A percentile compares a stretch with the other conserved stretches of the same genome.
These are phyloP conservation scores for Boehmeria nivea DNA, from an alignment of 306 rosid genomes.

Conservation along the genomic window DNA sequence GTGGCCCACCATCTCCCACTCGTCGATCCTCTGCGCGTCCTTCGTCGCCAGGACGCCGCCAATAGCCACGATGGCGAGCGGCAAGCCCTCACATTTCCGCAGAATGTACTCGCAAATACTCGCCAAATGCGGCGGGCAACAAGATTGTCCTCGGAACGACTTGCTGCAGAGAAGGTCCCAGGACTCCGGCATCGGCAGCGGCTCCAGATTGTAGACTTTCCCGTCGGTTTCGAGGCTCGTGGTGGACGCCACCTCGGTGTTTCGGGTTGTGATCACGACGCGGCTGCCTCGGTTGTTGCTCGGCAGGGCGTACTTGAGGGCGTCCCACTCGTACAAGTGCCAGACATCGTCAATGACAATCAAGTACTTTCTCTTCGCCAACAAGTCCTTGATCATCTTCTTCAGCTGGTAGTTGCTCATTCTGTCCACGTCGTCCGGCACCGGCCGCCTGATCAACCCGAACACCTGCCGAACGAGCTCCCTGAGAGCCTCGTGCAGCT, in stretches of 20 bases:
- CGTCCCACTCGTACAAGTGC: conserved; percentile 42
- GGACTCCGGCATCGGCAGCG: conserved; percentile 37
- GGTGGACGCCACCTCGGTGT: conserved; percentile 28
- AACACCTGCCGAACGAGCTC: conserved; percentile 27
- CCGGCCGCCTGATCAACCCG: background rate
- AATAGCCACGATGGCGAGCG: conserved; percentile 62
- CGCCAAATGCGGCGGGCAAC: conserved; percentile 36
- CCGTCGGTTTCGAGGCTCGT: conserved; percentile 27
- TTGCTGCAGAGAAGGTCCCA: conserved; percentile 36
- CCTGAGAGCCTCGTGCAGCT: conserved; percentile 29
- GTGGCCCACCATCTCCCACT: conserved; percentile 41
- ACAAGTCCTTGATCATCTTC: conserved; percentile 26
- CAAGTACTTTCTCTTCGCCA: conserved; percentile 38
- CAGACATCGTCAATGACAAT: conserved; percentile 52
- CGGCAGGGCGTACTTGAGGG: conserved; percentile 46
- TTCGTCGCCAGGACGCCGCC: conserved; percentile 47
- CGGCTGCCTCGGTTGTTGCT: conserved; percentile 38
- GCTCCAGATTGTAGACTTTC: conserved; percentile 14
- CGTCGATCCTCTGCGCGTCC: conserved; percentile 37
- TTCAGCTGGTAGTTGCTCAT: conserved; percentile 20
- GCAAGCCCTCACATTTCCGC: conserved; percentile 56
- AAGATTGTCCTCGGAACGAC: conserved; percentile 35
- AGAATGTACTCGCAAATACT: conserved; percentile 23
- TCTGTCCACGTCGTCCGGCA: background rate
- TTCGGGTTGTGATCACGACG: conserved; percentile 51